Base-by-base conservation (phyloP, 2,329 filamentous ascomycete genomes). In the Penicillium sp. region DNA sequence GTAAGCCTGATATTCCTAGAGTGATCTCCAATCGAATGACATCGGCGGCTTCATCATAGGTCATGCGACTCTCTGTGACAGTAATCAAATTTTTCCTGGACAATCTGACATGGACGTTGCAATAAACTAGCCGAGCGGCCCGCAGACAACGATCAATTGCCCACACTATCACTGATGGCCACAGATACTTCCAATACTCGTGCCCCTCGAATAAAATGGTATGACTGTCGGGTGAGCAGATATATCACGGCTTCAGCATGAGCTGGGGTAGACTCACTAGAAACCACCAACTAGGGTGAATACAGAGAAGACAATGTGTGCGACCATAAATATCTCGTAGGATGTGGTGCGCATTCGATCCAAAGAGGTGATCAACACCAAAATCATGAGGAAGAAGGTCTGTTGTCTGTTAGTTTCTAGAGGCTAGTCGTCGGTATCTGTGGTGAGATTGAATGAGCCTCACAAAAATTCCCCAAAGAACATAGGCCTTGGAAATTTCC, bases 161-260 rank as follows among this genome's bases (percentile, higher is more conserved):
- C 84, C 84, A 86, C 17, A 85, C 73, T 1, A 70, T 73, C 1
- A 84, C 77, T 13, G 80, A 78, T 2, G 81, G 80, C 79, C 82
- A 85, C 12, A 85, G 76, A 65, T 83, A 86, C 40, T 75, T 72
- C 68, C 84, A 80, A 67, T 83, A 85, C 60, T 81, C 79, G 10
- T 73, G 65, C 8, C 77, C 78, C 30, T 76, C 73, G 57, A 84
- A 85, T 7, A 84, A 79, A 4, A 78, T 72, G 0, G 82, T 80
- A 57, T 85, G 83, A 59, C 80, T 82, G 51, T 38, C 38, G 17
- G 26, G 28, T 44, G 37, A 56, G 53, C 38, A 44, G 15, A 19
- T 28, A 22, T 15, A 0, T 0, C 24, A 4, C n/a, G 8, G 47
- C 64, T 58, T 58, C 65, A 61, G 9, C 17, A 47, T 1, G 37